phyloP scores from a whole-genome alignment of 2,329 filamentous ascomycete genomes.

The Diaporthe aspalathi region DNA sequence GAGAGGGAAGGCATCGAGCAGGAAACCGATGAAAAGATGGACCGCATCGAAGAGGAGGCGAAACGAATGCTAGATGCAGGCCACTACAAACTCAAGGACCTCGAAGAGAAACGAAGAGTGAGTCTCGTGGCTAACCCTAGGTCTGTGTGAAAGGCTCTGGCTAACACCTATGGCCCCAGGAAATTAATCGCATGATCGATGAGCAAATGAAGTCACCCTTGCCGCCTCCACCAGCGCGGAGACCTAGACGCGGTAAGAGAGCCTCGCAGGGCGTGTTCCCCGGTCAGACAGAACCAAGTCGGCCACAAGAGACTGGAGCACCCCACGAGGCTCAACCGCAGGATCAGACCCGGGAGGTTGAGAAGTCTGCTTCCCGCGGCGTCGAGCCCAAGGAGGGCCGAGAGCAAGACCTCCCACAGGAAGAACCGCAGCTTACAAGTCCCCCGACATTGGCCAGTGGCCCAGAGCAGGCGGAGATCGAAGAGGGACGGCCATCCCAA shows the following conservation, averaged over 20 bases:
- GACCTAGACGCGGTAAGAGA: slow-evolving; percentile 38
- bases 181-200: slow-evolving; percentile 57
- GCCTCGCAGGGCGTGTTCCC: slow-evolving; percentile 8
- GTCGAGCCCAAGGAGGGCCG: slow-evolving; percentile 1
- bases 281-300: background rate
- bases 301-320: background rate
- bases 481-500: background rate
- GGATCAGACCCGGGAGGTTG: background rate
- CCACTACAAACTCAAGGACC: slow-evolving; percentile 46
- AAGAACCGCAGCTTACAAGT: background rate
- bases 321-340: background rate
- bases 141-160: slow-evolving; percentile 34
- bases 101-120: slow-evolving; percentile 51
- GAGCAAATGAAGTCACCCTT: slow-evolving; percentile 52
- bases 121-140: slow-evolving; percentile 28
- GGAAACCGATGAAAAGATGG: slow-evolving; percentile 51
- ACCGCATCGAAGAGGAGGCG: slow-evolving; percentile 49
- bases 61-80: slow-evolving; percentile 47
- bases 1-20: slow-evolving; percentile 49
- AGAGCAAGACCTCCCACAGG: background rate
- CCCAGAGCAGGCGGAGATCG: background rate
- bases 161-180: slow-evolving; percentile 44
- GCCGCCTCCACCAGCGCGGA: slow-evolving; percentile 45
- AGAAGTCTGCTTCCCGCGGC: background rate
- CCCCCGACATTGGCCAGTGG: background rate